Conservation (phyloP, 1,139 yeast genomes). For the Pichia sp. region DNA sequence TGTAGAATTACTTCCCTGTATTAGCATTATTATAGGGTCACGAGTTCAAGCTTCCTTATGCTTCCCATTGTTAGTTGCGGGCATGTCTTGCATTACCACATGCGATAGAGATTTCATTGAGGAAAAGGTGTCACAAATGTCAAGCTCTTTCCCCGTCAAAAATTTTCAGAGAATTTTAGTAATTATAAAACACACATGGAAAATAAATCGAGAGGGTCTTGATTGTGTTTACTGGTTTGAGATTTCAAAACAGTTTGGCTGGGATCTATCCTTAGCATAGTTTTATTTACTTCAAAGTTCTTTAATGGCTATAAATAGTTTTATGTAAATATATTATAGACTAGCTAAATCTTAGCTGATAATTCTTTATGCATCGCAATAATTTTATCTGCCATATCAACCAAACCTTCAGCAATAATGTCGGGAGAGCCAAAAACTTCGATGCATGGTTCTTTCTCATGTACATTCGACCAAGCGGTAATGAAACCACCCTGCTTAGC, state of each 20-base stretch:
- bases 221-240: slow-evolving; percentile 24
- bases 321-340: too few relatives aligned
- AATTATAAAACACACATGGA: slow-evolving; percentile 20
- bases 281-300: too few relatives aligned
- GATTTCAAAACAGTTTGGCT: slow-evolving; percentile 21
- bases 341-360: not conserved
- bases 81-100: slow-evolving; percentile 42
- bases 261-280: slow-evolving; percentile 22
- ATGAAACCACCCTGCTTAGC: slow-evolving; percentile 28
- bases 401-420: slow-evolving; percentile 26
- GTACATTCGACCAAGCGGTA: slow-evolving; percentile 30
- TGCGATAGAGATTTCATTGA: slow-evolving; percentile 38
- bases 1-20: slow-evolving; percentile 22
- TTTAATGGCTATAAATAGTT: too few relatives aligned
- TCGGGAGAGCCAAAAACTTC: slow-evolving; percentile 28
- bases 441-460: slow-evolving; percentile 26
- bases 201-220: slow-evolving; percentile 18
- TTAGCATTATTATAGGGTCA: slow-evolving; percentile 44
- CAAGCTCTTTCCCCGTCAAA: slow-evolving; percentile 23
- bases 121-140: slow-evolving; percentile 34
- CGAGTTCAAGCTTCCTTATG: slow-evolving; percentile 47
- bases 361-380: slow-evolving; percentile 26
- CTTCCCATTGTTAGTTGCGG: slow-evolving; percentile 48
- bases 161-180: slow-evolving; percentile 23
- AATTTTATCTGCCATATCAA: slow-evolving; percentile 27